Conservation (phyloP, 192 early-diverging fungal genomes). For the Mortierella claussenii region DNA sequence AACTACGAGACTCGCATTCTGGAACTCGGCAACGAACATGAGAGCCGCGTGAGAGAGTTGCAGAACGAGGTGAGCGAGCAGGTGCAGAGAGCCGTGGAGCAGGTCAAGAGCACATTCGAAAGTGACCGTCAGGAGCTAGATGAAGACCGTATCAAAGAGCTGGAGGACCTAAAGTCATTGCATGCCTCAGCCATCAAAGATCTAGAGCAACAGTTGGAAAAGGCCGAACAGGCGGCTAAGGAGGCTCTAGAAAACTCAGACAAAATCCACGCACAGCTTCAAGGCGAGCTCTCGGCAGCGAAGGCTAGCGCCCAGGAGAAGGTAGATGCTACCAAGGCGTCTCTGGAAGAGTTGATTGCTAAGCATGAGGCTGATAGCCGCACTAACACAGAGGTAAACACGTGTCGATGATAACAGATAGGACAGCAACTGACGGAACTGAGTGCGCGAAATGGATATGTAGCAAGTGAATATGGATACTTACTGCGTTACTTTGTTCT, state of each 20-base stretch:
- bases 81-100: slow-evolving; percentile 43
- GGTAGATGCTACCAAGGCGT: slow-evolving; percentile 27
- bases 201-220: slow-evolving; percentile 31
- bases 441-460: no score
- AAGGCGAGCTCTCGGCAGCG: slow-evolving; percentile 20
- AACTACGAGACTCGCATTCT: slow-evolving; percentile 47
- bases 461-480: no score
- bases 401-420: no score
- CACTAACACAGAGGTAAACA: slow-evolving; percentile 20
- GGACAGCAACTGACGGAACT: no score
- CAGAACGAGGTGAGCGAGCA: slow-evolving; percentile 35
- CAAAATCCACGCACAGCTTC: slow-evolving; percentile 12
- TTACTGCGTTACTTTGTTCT: not conserved
- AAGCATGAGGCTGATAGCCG: slow-evolving; percentile 35
- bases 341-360: slow-evolving; percentile 34
- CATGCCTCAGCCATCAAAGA: slow-evolving; percentile 47
- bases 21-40: slow-evolving; percentile 36
- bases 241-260: slow-evolving; percentile 22
- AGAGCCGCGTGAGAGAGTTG: slow-evolving; percentile 30
- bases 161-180: slow-evolving; percentile 28
- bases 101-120: slow-evolving; percentile 49
- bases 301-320: slow-evolving; percentile 23
- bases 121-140: slow-evolving; percentile 36
- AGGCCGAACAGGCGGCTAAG: slow-evolving; percentile 37
- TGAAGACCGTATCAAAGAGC: slow-evolving; percentile 19